These are phyloP conservation scores for Phoenix roebelenii DNA, from an alignment of 176 grass and related monocot species.

Conservation along the genomic window DNA sequence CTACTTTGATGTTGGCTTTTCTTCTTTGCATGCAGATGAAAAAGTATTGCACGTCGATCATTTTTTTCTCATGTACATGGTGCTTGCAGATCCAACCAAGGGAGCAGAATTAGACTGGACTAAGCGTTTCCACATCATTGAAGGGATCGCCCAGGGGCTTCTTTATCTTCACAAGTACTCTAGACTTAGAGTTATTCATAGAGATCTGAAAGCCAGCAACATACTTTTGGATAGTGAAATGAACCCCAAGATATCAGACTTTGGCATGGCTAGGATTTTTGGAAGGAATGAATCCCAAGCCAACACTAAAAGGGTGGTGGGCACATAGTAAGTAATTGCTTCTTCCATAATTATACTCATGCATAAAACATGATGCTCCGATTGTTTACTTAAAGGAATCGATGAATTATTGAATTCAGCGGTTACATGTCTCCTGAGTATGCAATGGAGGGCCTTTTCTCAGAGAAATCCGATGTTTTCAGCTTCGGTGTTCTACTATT, in stretches of 20 bases:
- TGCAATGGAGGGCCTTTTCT: conserved; percentile 7
- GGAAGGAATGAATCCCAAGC: background rate
- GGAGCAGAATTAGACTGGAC: background rate
- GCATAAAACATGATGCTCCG: no score
- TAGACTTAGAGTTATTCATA: conserved; percentile 10
- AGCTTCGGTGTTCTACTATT: conserved; percentile 13
- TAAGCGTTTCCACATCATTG: background rate
- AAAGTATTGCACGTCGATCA: no score
- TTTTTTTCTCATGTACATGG: no score
- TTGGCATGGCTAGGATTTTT: conserved; percentile 1
- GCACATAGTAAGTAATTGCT: background rate
- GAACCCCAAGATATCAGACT: conserved; percentile 8
- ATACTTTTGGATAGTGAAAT: conserved; percentile 8
- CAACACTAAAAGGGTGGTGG: conserved; percentile 2
- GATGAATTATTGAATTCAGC: background rate
- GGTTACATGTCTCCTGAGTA: conserved; percentile 14
- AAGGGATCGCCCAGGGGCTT: conserved; percentile 4
- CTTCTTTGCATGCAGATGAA: no score
- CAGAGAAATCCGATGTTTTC: conserved; percentile 16
- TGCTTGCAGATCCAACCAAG: conserved; percentile 2
- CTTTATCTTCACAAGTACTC: conserved; percentile 10
- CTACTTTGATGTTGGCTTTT: no score
- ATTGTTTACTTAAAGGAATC: no score
- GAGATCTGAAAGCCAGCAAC: conserved; percentile 12
- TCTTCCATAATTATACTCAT: no score